Evolutionary conservation across 148 eudicot genomes (phyloP), one percentile per base, ranked within the genome.

Genomic region (Fagopyrum esculentum): DNA sequence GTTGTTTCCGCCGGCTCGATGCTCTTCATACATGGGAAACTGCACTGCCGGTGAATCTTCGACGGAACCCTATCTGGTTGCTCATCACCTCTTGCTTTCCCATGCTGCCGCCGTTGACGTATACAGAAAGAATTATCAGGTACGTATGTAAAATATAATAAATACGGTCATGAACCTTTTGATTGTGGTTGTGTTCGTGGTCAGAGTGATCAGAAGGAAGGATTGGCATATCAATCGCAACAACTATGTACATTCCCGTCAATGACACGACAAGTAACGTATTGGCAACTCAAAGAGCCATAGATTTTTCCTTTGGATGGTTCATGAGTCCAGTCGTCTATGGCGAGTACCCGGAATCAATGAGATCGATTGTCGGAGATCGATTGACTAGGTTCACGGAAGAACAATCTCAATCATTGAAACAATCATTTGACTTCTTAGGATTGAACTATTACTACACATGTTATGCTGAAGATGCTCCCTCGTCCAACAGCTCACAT

Each of bases 31-130:
- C 66, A 15, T 70, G 9, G 66, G 30, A 19, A 87, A 87, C 68
- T 87, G 90, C 43, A 72, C 81, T 0, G 80, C 51, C 4, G 88
- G 90, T 5, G 69, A 87, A 64, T 83, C 88, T 0, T 84, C 80
- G 0, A 83, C 84, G 3, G 90, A 87, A 45, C 87, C 88, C 17
- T 87, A 87, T 73, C 8, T 83, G 13, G 85, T 78, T 7, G 72
- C 68, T n/a, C 90, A 87, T 69, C 47, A 87, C 56, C 64, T 66
- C 16, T 73, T 85, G 15, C 88, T 87, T 56, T 69, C 80, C 19
- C 87, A 85, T 47, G 83, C 83, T 6, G 78, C 84, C 1, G 85
- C 85, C 3, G 85, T 82, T 6, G 35, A 82, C 9, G 44, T 83
- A 71, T 87, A 87, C 26, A 75, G 72, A 45, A 75, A 61, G 5